A percentile compares a stretch with the other conserved stretches of the same genome.
These are phyloP conservation scores for Comarum palustre DNA, from an alignment of 306 rosid genomes.

Conservation along the genomic window DNA sequence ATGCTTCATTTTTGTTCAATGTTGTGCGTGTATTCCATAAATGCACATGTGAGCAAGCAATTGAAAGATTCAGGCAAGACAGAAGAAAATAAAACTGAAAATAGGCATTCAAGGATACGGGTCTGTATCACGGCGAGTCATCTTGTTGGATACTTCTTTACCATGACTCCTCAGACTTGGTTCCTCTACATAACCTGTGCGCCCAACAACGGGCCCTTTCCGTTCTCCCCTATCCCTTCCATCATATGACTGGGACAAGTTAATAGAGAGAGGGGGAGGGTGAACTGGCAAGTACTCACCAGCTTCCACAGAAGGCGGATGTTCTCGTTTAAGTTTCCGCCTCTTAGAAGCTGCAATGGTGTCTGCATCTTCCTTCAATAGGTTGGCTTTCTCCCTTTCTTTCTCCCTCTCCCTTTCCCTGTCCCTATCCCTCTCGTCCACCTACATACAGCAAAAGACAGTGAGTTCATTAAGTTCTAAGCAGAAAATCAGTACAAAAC, in stretches of 20 bases:
- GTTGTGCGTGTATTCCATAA: background rate
- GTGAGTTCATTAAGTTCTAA: background rate
- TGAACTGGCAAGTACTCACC: conserved; percentile 94
- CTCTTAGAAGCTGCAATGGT: conserved; percentile 73
- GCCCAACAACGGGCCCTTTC: conserved; percentile 67
- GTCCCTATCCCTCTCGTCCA: conserved; percentile 48
- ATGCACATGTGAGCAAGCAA: background rate
- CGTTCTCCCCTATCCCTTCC: conserved; percentile 93
- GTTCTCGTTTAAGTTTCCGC: conserved; percentile 92
- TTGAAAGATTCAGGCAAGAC: background rate
- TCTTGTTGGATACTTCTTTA: conserved; percentile 71
- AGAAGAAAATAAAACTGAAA: background rate
- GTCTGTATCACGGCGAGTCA: conserved; percentile 84
- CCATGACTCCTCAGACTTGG: conserved; percentile 72
- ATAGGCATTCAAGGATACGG: conserved; percentile 66
- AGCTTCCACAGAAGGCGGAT: conserved; percentile 62
- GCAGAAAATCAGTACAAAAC: background rate
- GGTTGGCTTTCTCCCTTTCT: conserved; percentile 73
- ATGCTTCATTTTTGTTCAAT: background rate
- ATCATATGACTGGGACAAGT: conserved; percentile 68
- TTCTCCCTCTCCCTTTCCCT: conserved; percentile 40
- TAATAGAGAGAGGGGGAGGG: conserved; percentile 53
- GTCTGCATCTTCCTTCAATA: conserved; percentile 79
- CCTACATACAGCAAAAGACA: conserved; percentile 23
- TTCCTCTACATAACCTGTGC: conserved; percentile 71